Evolutionary conservation across 31 red algal genomes (phyloP).

Genomic region (Pterothamnion heteromorphum): DNA sequence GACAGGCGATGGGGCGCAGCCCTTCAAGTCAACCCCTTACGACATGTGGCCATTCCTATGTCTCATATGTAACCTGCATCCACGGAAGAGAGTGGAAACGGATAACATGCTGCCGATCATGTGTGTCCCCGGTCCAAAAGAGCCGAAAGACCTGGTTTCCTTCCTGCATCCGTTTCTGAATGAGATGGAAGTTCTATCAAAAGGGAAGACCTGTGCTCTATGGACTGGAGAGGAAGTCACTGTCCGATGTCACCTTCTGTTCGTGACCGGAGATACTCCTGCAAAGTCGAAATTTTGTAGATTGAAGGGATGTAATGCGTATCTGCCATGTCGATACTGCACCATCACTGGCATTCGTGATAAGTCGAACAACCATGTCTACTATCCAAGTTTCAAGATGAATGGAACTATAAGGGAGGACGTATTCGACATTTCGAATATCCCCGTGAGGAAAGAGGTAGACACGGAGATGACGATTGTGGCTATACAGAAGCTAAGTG

Average conservation of each 20-base stretch:
- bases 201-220: background rate
- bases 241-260: background rate
- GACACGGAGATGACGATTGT: no score
- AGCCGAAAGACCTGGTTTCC: background rate
- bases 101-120: background rate
- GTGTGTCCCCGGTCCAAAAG: background rate
- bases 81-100: background rate
- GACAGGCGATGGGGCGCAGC: background rate
- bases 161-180: background rate
- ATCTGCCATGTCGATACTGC: background rate
- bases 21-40: background rate
- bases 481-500: no score
- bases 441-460: no score
- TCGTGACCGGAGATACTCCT: background rate
- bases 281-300: background rate
- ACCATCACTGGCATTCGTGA: background rate
- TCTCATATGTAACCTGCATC: background rate
- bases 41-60: background rate
- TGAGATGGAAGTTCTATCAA: background rate
- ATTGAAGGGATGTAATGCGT: background rate
- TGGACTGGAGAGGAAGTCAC: background rate
- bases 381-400: background rate
- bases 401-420: no score
- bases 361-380: background rate
- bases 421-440: no score